A percentile compares a stretch with the other conserved stretches of the same genome.
Conservation (phyloP, 306 rosid genomes). For the Betula pendula region DNA sequence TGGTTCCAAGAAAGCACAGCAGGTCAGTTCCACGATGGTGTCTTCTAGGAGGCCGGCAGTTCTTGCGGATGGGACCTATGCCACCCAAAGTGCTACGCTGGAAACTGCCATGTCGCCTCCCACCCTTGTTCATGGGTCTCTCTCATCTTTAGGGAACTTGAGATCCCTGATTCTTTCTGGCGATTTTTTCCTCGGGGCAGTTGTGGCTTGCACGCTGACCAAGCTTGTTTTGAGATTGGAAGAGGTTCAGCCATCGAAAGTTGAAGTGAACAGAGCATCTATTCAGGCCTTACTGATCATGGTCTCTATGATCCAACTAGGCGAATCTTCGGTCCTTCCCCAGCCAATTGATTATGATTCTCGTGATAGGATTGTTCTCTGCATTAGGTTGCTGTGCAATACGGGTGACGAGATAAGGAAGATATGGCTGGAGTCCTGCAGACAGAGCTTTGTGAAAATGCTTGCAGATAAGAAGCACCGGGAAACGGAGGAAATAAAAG, state of each 20-base stretch:
- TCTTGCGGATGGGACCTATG: slow-evolving; percentile 98
- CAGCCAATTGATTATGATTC: slow-evolving; percentile 95
- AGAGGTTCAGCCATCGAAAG: slow-evolving; percentile 87
- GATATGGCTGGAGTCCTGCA: slow-evolving; percentile 88
- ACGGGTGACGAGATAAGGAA: slow-evolving; percentile 72
- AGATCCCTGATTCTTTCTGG: slow-evolving; percentile 90
- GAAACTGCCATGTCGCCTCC: slow-evolving; percentile 94
- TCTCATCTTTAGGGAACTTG: slow-evolving; percentile 79
- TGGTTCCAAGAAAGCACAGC: slow-evolving; percentile 52
- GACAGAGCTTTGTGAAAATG: slow-evolving; percentile 94
- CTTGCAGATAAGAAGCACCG: slow-evolving; percentile 88
- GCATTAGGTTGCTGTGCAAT: slow-evolving; percentile 74
- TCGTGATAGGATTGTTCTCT: slow-evolving; percentile 77
- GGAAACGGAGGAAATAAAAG: slow-evolving; percentile 83
- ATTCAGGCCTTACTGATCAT: slow-evolving; percentile 69
- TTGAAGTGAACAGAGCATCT: slow-evolving; percentile 73
- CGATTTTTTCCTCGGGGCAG: slow-evolving; percentile 93
- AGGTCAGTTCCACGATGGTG: slow-evolving; percentile 57
- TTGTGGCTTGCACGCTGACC: slow-evolving; percentile 80
- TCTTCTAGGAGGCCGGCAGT: slow-evolving; percentile 95
- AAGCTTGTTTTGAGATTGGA: slow-evolving; percentile 89
- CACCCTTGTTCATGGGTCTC: slow-evolving; percentile 73
- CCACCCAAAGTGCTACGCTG: slow-evolving; percentile 95
- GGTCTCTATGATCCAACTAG: slow-evolving; percentile 92
- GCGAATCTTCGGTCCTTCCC: slow-evolving; percentile 77